Percentiles rank a stretch among this genome's conserved stretches.
phyloP scores from a whole-genome alignment of 257 asterid species.

The Gentiana straminea region DNA sequence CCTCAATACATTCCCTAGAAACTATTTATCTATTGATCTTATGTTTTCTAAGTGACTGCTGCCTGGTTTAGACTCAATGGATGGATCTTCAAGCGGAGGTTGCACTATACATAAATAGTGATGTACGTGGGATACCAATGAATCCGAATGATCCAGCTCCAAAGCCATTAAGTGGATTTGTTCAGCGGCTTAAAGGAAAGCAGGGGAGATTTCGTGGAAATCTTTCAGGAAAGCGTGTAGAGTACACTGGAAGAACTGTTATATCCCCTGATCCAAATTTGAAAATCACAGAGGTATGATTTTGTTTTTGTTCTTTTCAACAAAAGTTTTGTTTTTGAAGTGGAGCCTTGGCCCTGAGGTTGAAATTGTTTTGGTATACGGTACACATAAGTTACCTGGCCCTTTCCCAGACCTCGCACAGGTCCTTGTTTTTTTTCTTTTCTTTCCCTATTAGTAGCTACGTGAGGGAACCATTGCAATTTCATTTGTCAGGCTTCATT shows the following conservation, averaged over 20 bases:
- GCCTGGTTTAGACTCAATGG: slow-evolving; percentile 47
- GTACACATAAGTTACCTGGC: too few species aligned
- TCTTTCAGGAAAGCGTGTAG: slow-evolving; percentile 95
- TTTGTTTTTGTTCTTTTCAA: slow-evolving; percentile 1
- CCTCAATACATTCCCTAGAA: neutral
- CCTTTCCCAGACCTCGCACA: too few species aligned
- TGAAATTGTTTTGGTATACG: too few species aligned
- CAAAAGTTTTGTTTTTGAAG: neutral
- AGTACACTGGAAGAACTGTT: slow-evolving; percentile 91
- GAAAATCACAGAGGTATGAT: slow-evolving; percentile 69
- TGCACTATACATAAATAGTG: slow-evolving; percentile 83
- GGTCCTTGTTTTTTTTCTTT: too few species aligned
- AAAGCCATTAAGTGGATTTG: slow-evolving; percentile 72
- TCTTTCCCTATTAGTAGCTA: too few species aligned
- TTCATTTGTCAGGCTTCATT: slow-evolving; percentile 6
- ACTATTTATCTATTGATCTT: neutral
- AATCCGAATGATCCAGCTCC: slow-evolving; percentile 8
- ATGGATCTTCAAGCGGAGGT: slow-evolving; percentile 60
- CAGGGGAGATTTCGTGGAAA: slow-evolving; percentile 91
- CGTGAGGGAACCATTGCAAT: neutral
- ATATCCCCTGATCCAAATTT: slow-evolving; percentile 96
- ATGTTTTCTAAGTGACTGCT: neutral
- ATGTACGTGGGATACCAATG: slow-evolving; percentile 48
- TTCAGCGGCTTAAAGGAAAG: slow-evolving; percentile 95
- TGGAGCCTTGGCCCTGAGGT: too few species aligned